A percentile compares a stretch with the other conserved stretches of the same genome.
phyloP scores from a whole-genome alignment of 2,329 filamentous ascomycete species.

The Neobulgaria alba region DNA sequence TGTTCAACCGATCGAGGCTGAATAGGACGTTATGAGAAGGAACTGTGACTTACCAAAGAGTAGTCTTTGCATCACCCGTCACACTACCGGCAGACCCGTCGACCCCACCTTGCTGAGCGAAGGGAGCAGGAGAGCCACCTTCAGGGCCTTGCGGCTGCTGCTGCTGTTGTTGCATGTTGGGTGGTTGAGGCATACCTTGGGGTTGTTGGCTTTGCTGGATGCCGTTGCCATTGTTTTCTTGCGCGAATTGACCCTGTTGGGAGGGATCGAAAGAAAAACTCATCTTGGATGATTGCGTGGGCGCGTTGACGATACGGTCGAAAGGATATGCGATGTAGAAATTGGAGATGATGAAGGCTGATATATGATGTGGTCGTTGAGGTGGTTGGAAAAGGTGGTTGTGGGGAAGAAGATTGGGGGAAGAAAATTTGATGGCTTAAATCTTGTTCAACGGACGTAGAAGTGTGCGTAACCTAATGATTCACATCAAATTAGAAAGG shows the following conservation, averaged over 20 bases:
- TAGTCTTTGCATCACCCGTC: slow-evolving; percentile 45
- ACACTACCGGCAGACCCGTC: slow-evolving; percentile 30
- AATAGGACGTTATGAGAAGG: background rate
- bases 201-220: slow-evolving; percentile 34
- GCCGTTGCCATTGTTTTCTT: slow-evolving; percentile 32
- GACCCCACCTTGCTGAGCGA: slow-evolving; percentile 35
- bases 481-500: too few relatives aligned
- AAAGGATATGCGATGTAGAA: too few relatives aligned
- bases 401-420: too few relatives aligned
- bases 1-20: slow-evolving; percentile 17
- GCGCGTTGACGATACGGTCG: too few relatives aligned
- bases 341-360: too few relatives aligned
- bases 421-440: too few relatives aligned
- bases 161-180: slow-evolving; percentile 29
- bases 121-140: slow-evolving; percentile 46
- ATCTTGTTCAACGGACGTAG: too few relatives aligned
- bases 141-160: slow-evolving; percentile 45
- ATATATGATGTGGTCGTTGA: too few relatives aligned
- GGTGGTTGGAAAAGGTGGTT: too few relatives aligned
- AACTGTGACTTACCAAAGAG: slow-evolving; percentile 39
- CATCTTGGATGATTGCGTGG: too few relatives aligned
- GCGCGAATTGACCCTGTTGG: slow-evolving; percentile 47
- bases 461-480: too few relatives aligned
- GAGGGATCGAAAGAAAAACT: slow-evolving; percentile 58
- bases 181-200: slow-evolving; percentile 39